Base-by-base conservation (phyloP, 257 asterid genomes). In the Scutellaria galericulata region DNA sequence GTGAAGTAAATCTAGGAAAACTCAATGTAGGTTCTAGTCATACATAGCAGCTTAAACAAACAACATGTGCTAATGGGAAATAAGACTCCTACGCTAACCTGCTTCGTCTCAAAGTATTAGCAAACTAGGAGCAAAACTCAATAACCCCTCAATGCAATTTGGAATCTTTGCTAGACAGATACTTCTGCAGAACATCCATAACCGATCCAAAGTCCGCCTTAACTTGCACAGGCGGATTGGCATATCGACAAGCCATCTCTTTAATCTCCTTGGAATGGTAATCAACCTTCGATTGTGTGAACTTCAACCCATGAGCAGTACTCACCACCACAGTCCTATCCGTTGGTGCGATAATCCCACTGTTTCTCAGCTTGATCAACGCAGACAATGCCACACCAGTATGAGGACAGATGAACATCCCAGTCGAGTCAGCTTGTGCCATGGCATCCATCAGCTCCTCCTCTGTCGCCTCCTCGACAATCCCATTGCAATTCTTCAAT, bases 331-430 rank as follows among this genome's bases (percentile, higher is more conserved):
- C 96, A 3, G 97, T 91, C 86, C 91, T 79, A 20, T 91, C 97
- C 0, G 85, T 83, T 0, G 96, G 85, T 3, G 77, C 79, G 9
- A 91, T 89, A 15, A 89, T 70, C 41, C 97, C 97, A 24, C 81
- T 83, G 3, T 83, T 85, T 83, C 97, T 86, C 82, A 91, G 55
- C 91, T 91, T 91, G 46, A 81, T 72, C 81, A 91, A 54, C 0
- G 97, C 97, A 48, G 89, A 75, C 81, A 89, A 71, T 37, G 97
- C 97, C 77, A 91, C 97, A 0, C 97, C 97, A 1, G 97, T 91
- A 67, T 91, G 97, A 1, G 96, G 97, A 78, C 97, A 91, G 9
- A 91, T 89, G 54, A 89, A 91, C 97, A 91, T 91, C 78, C 97
- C 96, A 2, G 97, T 89, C 0, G 97, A 91, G 61, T 91, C 97